Conservation (phyloP, 2,329 filamentous ascomycete species). For the Claviceps monticola region DNA sequence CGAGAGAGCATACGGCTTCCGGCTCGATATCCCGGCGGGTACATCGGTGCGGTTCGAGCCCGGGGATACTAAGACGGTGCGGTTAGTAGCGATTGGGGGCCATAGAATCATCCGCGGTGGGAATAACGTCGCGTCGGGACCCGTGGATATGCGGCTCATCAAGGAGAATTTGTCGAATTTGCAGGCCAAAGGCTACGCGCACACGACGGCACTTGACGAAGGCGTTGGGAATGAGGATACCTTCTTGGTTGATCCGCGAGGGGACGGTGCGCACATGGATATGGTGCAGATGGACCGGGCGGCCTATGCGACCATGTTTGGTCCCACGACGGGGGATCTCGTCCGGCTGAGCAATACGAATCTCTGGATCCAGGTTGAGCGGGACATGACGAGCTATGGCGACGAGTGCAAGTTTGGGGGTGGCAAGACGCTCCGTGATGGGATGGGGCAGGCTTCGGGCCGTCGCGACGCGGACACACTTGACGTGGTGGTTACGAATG, state of each 20-base stretch:
- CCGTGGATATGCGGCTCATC: conserved; percentile 48
- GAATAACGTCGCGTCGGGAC: conserved; percentile 63
- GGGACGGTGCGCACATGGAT: conserved; percentile 39
- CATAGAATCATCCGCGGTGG: conserved; percentile 69
- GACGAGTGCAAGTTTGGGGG: conserved; percentile 95
- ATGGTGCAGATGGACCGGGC: conserved; percentile 59
- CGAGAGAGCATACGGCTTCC: conserved; percentile 64
- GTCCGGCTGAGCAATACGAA: conserved; percentile 72
- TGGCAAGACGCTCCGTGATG: conserved; percentile 84
- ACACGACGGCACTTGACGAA: conserved; percentile 21
- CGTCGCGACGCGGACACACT: conserved; percentile 57
- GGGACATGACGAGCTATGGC: conserved; percentile 70
- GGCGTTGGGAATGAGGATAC: too few species aligned
- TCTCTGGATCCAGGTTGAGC: conserved; percentile 82
- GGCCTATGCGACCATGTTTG: conserved; percentile 80
- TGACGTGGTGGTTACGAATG: conserved; percentile 81
- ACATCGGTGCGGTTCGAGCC: conserved; percentile 91
- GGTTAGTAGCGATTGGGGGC: conserved; percentile 77
- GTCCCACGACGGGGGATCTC: conserved; percentile 78
- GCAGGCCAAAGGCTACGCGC: conserved; percentile 62
- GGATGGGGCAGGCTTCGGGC: conserved; percentile 86
- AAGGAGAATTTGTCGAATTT: conserved; percentile 55
- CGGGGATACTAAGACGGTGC: conserved; percentile 81
- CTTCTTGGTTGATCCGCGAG: conserved; percentile 26
- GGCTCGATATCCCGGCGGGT: conserved; percentile 79